A percentile compares a stretch with the other conserved stretches of the same genome.
These are phyloP conservation scores for Gaultheria prostrata DNA, from an alignment of 148 eudicot species.

Conservation along the genomic window DNA sequence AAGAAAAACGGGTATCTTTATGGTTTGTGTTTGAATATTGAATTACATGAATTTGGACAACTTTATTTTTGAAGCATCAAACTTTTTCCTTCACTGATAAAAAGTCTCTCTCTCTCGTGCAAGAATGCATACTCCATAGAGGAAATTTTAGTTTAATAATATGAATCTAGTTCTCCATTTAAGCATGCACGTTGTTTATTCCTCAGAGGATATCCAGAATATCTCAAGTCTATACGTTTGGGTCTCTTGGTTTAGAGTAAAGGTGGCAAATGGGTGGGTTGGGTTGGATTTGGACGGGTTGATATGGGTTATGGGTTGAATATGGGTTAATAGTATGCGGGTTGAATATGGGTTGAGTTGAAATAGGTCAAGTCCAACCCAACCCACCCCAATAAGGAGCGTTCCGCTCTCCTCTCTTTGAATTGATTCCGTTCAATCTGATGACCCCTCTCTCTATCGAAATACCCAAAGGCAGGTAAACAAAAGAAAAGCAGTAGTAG, in stretches of 20 bases:
- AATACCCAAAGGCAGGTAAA: too few relatives aligned
- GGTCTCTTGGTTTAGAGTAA: neutral
- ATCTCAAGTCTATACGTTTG: neutral
- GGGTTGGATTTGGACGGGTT: too few relatives aligned
- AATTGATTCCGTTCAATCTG: too few relatives aligned
- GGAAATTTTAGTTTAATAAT: neutral
- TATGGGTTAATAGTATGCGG: too few relatives aligned
- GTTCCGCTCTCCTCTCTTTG: too few relatives aligned
- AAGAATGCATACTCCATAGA: neutral
- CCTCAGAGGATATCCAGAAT: neutral
- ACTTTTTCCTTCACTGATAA: neutral
- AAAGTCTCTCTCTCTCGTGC: neutral
- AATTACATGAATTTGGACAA: neutral
- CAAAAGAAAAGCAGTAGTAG: too few relatives aligned
- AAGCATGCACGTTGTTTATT: neutral
- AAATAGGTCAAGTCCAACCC: too few relatives aligned
- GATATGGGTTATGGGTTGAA: too few relatives aligned
- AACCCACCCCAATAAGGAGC: too few relatives aligned
- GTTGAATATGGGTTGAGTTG: too few relatives aligned
- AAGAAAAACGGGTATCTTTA: conserved; percentile 66
- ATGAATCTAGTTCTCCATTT: neutral
- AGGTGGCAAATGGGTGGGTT: too few relatives aligned
- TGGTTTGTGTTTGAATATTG: neutral
- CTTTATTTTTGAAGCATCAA: neutral
- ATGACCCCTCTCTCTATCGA: too few relatives aligned